Base-by-base conservation (phyloP, 257 asterid genomes). In the Leptodermis oblonga region DNA sequence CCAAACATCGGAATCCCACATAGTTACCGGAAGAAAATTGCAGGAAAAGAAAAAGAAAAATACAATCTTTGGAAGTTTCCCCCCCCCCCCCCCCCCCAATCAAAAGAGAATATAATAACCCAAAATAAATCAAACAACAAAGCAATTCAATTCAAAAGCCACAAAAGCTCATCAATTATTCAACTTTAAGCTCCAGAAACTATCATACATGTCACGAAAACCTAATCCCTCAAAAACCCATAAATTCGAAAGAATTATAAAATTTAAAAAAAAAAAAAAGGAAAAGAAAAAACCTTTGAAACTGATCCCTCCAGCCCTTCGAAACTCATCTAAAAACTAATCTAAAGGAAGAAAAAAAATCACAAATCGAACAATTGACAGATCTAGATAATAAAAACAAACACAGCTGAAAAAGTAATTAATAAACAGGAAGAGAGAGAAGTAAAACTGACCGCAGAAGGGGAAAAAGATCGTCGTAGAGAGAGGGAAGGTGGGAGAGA, bases 381-480 rank as follows among this genome's bases (percentile, higher is more conserved):
- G 52, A 63, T 63, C 68, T 34, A 28, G 20, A 62, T 10, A 62
- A 37, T 22, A 10, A 52, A 9, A 52, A n/a, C 28, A 18, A 52
- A 52, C 4, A 22, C 1, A 37, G 33, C 25, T 36, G 3, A 4
- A 62, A 62, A 62, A 62, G 31, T 2, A 37, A 36, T 37, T 37
- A n/a, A 20, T 4, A n/a, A 9, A 25, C 30, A 26, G 28, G 67
- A 62, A 39, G 51, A 36, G 4, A 43, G 67, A 62, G 67, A 62
- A 20, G 36, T 22, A 22, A n/a, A 62, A 37, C 67, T 62, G 67
- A 62, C 67, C 56, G 70, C 25, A 43, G 70, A 46, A 65, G 70
- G 39, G 70, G 23, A n/a, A 25, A 55, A 41, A 51, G 60, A 45
- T 28, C 73, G 58, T 20, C 42, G 33, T 45, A 62, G 67, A 43